These are phyloP conservation scores for Irpex sp. DNA, from an alignment of 1,284 basidiomycete species.

Conservation along the genomic window DNA sequence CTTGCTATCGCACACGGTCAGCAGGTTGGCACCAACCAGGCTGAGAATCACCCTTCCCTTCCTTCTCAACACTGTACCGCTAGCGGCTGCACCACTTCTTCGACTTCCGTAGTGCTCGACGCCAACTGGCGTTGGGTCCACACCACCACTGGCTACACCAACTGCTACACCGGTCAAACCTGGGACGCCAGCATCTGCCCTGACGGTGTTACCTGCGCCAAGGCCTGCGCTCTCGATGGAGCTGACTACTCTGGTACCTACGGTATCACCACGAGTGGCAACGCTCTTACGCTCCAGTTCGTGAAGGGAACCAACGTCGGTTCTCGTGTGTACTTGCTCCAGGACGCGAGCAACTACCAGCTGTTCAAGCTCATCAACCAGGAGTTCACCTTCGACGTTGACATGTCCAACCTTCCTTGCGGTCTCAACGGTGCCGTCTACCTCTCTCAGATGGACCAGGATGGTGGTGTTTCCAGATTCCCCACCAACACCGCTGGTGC, in stretches of 20 bases:
- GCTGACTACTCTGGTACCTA: slow-evolving; percentile 47
- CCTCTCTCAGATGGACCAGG: slow-evolving; percentile 37
- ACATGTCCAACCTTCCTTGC: slow-evolving; percentile 50
- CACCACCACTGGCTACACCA: slow-evolving; percentile 26
- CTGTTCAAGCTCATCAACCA: slow-evolving; percentile 51
- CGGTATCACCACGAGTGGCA: slow-evolving; percentile 41
- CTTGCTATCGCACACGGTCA: slow-evolving; percentile 26
- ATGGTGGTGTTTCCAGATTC: slow-evolving; percentile 34
- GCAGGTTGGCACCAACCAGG: slow-evolving; percentile 31
- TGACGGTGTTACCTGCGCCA: slow-evolving; percentile 30
- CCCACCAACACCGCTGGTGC: slow-evolving; percentile 46
- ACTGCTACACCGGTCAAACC: slow-evolving; percentile 34
- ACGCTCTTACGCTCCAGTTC: slow-evolving; percentile 49
- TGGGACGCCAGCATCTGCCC: slow-evolving; percentile 34
- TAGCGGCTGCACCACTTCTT: slow-evolving; percentile 23
- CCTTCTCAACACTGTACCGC: slow-evolving; percentile 26
- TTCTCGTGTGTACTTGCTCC: slow-evolving; percentile 54
- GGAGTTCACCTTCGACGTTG: slow-evolving; percentile 58
- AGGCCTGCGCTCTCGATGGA: slow-evolving; percentile 55
- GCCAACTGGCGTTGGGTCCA: slow-evolving; percentile 37
- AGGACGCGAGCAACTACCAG: slow-evolving; percentile 41
- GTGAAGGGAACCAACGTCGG: slow-evolving; percentile 50
- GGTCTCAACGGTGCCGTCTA: slow-evolving; percentile 51
- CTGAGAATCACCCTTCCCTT: slow-evolving; percentile 32
- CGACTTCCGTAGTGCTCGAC: slow-evolving; percentile 30